phyloP scores from a whole-genome alignment of 2,329 filamentous ascomycete genomes.

The Botrytis medusae region DNA sequence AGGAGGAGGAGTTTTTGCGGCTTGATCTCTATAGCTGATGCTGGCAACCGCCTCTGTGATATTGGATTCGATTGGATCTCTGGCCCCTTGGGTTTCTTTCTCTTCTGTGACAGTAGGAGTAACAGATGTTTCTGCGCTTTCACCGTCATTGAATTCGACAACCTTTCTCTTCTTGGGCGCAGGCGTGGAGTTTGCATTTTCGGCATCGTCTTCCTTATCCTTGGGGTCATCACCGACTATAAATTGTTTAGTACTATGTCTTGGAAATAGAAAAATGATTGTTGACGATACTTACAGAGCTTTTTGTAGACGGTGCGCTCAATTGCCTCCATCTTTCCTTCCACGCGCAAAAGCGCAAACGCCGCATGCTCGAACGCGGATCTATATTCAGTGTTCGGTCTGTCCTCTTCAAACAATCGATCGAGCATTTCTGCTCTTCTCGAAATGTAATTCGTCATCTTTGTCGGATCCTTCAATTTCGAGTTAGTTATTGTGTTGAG shows the following conservation, averaged over 20 bases:
- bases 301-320: not conserved
- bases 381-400: not conserved
- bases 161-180: not conserved
- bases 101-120: fast-evolving
- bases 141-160: not conserved
- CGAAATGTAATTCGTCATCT: not conserved
- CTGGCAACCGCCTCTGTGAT: not conserved
- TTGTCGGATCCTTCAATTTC: fast-evolving
- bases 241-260: not conserved
- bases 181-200: not conserved
- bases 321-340: not conserved
- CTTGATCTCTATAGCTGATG: not conserved
- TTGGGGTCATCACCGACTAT: not conserved
- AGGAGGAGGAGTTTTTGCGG: not conserved
- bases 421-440: not conserved
- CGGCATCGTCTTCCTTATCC: fast-evolving
- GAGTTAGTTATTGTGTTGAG: not conserved
- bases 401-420: not conserved
- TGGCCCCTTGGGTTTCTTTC: not conserved
- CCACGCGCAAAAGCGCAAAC: not conserved
- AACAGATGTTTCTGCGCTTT: fast-evolving
- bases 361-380: not conserved
- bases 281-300: not conserved
- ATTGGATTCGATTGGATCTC: not conserved
- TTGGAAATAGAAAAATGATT: not conserved